phyloP scores from a whole-genome alignment of 1,284 basidiomycete genomes.

The Malassezia sympodialis region DNA sequence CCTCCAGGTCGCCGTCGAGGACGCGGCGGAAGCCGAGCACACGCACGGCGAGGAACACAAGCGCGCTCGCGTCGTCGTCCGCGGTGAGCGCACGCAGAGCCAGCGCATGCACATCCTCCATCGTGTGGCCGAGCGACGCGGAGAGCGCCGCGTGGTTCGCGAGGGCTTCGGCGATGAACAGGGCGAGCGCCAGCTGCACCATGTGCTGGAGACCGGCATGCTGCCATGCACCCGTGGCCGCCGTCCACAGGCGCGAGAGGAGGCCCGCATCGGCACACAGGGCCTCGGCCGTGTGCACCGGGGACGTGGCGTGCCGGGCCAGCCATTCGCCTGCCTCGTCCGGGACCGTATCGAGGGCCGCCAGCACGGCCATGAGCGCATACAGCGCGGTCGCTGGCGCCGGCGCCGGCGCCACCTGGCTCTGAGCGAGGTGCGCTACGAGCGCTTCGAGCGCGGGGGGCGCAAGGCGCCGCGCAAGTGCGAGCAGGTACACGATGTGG shows the following conservation, averaged over 20 bases:
- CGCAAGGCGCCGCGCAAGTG: conserved; percentile 32
- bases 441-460: conserved; percentile 25
- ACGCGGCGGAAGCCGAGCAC: conserved; percentile 53
- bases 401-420: conserved; percentile 14
- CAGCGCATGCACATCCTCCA: conserved; percentile 28
- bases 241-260: conserved; percentile 22
- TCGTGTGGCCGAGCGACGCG: conserved; percentile 29
- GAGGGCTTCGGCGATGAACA: conserved; percentile 51
- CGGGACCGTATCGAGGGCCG: conserved; percentile 59
- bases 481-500: conserved; percentile 39
- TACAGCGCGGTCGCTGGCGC: conserved; percentile 56
- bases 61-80: conserved; percentile 50
- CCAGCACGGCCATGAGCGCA: conserved; percentile 60
- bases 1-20: conserved; percentile 51
- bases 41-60: conserved; percentile 59
- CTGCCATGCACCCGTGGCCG: conserved; percentile 53
- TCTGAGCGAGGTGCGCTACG: conserved; percentile 18
- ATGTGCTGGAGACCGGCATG: conserved; percentile 66
- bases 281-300: conserved; percentile 7
- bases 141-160: conserved; percentile 27
- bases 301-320: conserved; percentile 4
- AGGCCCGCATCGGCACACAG: conserved; percentile 22
- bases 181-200: conserved; percentile 72
- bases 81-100: conserved; percentile 14
- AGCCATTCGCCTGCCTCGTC: conserved; percentile 46